Evolutionary conservation across 2,329 filamentous ascomycete species (phyloP).

Genomic region (Pseudocercospora macadamiae): DNA sequence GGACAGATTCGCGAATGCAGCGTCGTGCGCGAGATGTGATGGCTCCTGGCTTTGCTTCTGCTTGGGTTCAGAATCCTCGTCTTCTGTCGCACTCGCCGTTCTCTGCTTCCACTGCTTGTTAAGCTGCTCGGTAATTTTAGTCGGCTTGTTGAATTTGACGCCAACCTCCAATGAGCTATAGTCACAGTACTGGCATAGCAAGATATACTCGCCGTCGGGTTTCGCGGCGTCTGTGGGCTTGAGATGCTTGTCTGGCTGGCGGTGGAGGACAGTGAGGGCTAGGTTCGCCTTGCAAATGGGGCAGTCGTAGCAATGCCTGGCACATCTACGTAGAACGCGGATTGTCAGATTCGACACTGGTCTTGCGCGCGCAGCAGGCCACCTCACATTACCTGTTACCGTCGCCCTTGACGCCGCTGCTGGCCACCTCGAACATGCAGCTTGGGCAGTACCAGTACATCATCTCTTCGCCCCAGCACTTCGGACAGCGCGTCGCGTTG

Average conservation of each 20-base stretch:
- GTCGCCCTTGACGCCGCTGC: conserved; percentile 87
- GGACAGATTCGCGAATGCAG: conserved; percentile 74
- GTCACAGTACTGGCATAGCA: conserved; percentile 87
- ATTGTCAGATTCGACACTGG: not conserved
- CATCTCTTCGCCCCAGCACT: conserved; percentile 91
- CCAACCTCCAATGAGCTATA: conserved; percentile 91
- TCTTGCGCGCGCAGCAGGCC: not conserved
- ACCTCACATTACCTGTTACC: conserved; percentile 73
- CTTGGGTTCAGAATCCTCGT: conserved; percentile 44
- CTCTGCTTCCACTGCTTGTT: conserved; percentile 35
- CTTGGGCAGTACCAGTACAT: conserved; percentile 94
- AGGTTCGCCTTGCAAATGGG: conserved; percentile 84
- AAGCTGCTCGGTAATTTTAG: conserved; percentile 76
- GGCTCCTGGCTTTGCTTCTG: conserved; percentile 32
- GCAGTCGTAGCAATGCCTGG: conserved; percentile 93
- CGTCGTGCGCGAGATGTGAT: conserved; percentile 61
- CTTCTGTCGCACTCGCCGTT: conserved; percentile 43
- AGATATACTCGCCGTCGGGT: conserved; percentile 59
- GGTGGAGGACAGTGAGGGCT: conserved; percentile 71
- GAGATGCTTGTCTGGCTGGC: conserved; percentile 38
- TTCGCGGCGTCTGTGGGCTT: conserved; percentile 24
- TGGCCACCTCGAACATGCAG: conserved; percentile 94
- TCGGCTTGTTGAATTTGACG: conserved; percentile 82
- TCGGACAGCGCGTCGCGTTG: conserved; percentile 89
- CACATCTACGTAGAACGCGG: conserved; percentile 57